Evolutionary conservation across 2,329 filamentous ascomycete species (phyloP).

Genomic region (Penicillium sp.): DNA sequence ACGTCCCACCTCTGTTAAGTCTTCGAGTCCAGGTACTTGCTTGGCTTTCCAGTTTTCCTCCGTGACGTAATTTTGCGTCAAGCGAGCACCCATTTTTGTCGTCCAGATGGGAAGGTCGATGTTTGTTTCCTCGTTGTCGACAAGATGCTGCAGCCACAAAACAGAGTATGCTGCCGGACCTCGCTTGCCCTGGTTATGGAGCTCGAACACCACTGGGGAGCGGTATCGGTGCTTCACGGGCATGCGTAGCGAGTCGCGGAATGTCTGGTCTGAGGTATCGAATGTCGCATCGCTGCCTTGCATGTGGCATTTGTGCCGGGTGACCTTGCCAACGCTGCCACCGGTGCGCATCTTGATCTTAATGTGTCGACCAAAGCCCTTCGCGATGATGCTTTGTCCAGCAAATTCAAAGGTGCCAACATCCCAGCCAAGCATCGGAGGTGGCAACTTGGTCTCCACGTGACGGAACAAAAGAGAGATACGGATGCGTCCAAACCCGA

Average conservation of each 20-base stretch:
- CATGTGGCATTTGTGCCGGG: conserved; percentile 53
- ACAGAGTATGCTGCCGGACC: conserved; percentile 65
- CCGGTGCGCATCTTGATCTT: conserved; percentile 75
- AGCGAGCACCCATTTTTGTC: conserved; percentile 62
- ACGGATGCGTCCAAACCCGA: conserved; percentile 81
- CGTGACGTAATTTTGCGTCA: conserved; percentile 89
- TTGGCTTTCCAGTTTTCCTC: conserved; percentile 59
- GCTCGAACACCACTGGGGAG: conserved; percentile 80
- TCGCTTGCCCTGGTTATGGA: conserved; percentile 62
- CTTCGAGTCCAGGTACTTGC: conserved; percentile 60
- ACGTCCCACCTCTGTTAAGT: conserved; percentile 70
- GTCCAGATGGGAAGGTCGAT: conserved; percentile 88
- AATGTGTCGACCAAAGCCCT: conserved; percentile 52
- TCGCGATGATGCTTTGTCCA: conserved; percentile 59
- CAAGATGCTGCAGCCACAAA: conserved; percentile 76
- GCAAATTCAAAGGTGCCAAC: conserved; percentile 88
- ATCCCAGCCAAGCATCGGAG: conserved; percentile 80
- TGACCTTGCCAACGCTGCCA: conserved; percentile 65
- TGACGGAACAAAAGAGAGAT: conserved; percentile 85
- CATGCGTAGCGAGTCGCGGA: conserved; percentile 56
- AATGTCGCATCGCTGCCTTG: conserved; percentile 54
- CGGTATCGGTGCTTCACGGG: conserved; percentile 87
- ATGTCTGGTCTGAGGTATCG: conserved; percentile 46
- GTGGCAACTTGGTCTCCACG: conserved; percentile 76
- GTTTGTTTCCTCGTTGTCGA: conserved; percentile 66